These are phyloP conservation scores for Chaetomium sp. DNA, from an alignment of 2,329 filamentous ascomycete genomes.

Conservation along the genomic window DNA sequence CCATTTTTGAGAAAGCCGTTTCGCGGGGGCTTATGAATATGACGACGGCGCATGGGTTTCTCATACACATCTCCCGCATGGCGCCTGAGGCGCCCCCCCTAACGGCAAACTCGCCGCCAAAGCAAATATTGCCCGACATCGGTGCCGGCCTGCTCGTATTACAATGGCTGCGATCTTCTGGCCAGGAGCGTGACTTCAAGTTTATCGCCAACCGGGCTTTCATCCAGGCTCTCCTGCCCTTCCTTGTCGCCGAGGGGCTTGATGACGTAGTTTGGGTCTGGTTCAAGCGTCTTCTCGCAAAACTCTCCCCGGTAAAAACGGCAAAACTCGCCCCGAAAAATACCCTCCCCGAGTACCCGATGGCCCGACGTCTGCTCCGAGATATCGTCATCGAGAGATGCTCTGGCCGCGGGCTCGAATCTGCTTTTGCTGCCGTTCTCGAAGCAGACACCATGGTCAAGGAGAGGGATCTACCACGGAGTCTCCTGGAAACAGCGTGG, in stretches of 20 bases:
- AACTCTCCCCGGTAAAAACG: too few species aligned
- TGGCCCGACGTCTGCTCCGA: slow-evolving; percentile 42
- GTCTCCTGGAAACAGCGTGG: slow-evolving; percentile 44
- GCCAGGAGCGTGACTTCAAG: slow-evolving; percentile 48
- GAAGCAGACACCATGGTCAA: slow-evolving; percentile 50
- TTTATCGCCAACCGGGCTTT: slow-evolving; percentile 51
- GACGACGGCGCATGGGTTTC: slow-evolving; percentile 55
- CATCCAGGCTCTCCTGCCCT: slow-evolving; percentile 46
- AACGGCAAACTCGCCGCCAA: neutral
- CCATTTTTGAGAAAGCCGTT: slow-evolving; percentile 59
- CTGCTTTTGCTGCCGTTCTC: slow-evolving; percentile 52
- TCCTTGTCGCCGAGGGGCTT: slow-evolving; percentile 55
- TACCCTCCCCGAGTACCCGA: neutral
- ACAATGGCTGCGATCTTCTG: slow-evolving; percentile 57
- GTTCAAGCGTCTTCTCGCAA: slow-evolving; percentile 49
- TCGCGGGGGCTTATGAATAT: slow-evolving; percentile 59
- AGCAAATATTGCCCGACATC: slow-evolving; percentile 32
- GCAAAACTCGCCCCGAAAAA: slow-evolving; percentile 8
- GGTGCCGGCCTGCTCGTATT: slow-evolving; percentile 53
- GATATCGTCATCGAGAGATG: slow-evolving; percentile 44
- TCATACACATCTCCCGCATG: slow-evolving; percentile 51
- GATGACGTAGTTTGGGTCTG: slow-evolving; percentile 57
- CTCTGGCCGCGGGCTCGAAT: slow-evolving; percentile 46
- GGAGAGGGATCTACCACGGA: slow-evolving; percentile 42
- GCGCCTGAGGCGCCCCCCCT: slow-evolving; percentile 31